Conservation (phyloP, 2,329 filamentous ascomycete species). For the Fusarium domesticum region DNA sequence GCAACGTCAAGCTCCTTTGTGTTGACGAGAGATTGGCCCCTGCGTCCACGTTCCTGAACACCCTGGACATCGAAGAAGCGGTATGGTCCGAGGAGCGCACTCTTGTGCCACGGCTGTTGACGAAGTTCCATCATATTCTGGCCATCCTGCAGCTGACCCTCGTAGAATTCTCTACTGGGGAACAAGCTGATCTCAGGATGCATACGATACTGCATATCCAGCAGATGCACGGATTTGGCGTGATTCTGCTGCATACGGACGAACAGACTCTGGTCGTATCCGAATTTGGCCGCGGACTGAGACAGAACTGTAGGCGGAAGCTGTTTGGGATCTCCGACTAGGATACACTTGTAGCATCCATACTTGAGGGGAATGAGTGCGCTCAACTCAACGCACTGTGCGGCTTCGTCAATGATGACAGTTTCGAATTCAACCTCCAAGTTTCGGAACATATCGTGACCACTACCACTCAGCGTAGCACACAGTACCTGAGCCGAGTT, state of each 20-base stretch:
- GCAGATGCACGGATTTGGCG: constrained; percentile 80
- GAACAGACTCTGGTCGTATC: constrained; percentile 97
- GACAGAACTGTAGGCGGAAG: constrained; percentile 94
- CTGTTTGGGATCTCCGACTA: constrained; percentile 97
- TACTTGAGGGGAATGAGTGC: constrained; percentile 97
- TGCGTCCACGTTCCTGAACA: constrained; percentile 74
- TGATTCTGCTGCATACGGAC: constrained; percentile 96
- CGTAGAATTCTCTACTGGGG: constrained; percentile 89
- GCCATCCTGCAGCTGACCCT: constrained; percentile 81
- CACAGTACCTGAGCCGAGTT: constrained; percentile 90
- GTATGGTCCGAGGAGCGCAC: constrained; percentile 80
- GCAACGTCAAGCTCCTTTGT: constrained; percentile 82
- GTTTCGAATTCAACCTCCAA: constrained; percentile 97
- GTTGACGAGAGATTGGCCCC: constrained; percentile 89
- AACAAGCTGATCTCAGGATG: constrained; percentile 94
- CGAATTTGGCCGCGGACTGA: constrained; percentile 84
- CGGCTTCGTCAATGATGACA: constrained; percentile 96
- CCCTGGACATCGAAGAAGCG: constrained; percentile 96
- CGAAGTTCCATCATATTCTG: constrained; percentile 76
- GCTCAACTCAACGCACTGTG: constrained; percentile 95
- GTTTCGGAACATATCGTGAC: constrained; percentile 95
- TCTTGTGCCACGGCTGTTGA: constrained; percentile 79
- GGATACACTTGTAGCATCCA: constrained; percentile 91
- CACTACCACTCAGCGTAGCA: constrained; percentile 89
- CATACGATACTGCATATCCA: constrained; percentile 99